Percentiles rank a stretch among this genome's conserved stretches.
phyloP scores from a whole-genome alignment of 805 yeast species.

The Candida xiaguanensis region DNA sequence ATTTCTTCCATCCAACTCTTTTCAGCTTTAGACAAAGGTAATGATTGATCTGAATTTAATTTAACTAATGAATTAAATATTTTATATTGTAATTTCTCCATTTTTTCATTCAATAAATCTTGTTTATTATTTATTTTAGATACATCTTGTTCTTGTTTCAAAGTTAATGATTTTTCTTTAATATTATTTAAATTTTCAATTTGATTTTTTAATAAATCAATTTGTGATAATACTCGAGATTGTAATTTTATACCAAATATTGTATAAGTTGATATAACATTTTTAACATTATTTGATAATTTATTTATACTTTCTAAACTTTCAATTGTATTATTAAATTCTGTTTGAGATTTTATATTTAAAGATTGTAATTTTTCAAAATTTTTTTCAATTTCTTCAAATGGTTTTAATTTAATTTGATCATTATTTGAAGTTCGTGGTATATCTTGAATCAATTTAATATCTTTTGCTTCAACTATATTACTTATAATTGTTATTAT shows the following conservation, averaged over 20 bases:
- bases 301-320: conserved; percentile 14
- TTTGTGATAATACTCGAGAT: conserved; percentile 17
- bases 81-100: conserved; percentile 17
- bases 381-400: conserved; percentile 16
- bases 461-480: neutral
- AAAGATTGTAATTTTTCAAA: conserved; percentile 9
- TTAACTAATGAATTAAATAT: conserved; percentile 21
- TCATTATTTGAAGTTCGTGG: neutral
- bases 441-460: neutral
- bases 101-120: conserved; percentile 17
- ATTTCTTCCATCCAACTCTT: conserved; percentile 36
- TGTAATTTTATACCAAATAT: conserved; percentile 17
- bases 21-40: conserved; percentile 35
- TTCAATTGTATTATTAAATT: conserved; percentile 4
- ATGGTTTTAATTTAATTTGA: conserved; percentile 4
- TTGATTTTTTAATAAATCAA: conserved; percentile 23
- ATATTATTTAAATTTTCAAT: conserved; percentile 8
- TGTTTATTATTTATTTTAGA: conserved; percentile 18
- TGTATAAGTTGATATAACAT: conserved; percentile 14
- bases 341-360: conserved; percentile 8
- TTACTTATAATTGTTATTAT: conserved; percentile 13
- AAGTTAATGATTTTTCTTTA: neutral
- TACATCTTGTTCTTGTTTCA: conserved; percentile 11
- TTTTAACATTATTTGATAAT: conserved; percentile 16
- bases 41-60: conserved; percentile 15